Evolutionary conservation across 352 stramenopile genomes (phyloP).

Genomic region (Blastocystis sp.): DNA sequence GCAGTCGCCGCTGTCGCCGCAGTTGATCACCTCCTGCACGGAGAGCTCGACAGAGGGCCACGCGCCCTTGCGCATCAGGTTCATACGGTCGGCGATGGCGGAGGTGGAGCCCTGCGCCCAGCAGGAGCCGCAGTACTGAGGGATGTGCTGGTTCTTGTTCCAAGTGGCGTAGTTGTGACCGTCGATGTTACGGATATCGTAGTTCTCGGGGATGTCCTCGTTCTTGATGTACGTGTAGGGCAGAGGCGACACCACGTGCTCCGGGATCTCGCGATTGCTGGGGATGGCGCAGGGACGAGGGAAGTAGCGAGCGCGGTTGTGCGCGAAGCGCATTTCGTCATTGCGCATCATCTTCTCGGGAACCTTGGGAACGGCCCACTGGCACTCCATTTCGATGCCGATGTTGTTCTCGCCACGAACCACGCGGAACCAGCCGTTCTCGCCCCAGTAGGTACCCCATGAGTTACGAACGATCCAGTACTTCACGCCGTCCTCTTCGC

Average conservation of each 20-base stretch:
- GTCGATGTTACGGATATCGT: conserved; percentile 92
- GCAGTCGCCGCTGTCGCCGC: conserved; percentile 81
- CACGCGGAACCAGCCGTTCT: conserved; percentile 92
- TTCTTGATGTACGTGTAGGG: conserved; percentile 83
- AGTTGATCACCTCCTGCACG: conserved; percentile 87
- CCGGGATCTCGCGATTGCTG: conserved; percentile 17
- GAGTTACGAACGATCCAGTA: conserved; percentile 96
- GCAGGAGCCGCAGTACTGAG: conserved; percentile 89
- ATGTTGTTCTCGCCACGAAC: conserved; percentile 88
- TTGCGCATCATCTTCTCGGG: conserved; percentile 31
- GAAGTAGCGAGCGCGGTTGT: conserved; percentile 82
- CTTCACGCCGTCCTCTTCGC: conserved; percentile 82
- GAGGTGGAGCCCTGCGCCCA: conserved; percentile 88
- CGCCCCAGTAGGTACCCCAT: conserved; percentile 90
- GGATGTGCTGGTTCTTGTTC: conserved; percentile 98
- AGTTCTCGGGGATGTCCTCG: conserved; percentile 86
- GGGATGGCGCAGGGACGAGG: conserved; percentile 89
- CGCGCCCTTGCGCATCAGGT: conserved; percentile 84
- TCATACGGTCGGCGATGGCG: conserved; percentile 87
- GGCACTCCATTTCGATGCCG: conserved; percentile 89
- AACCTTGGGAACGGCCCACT: conserved; percentile 84
- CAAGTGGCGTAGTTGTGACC: conserved; percentile 93
- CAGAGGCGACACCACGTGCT: conserved; percentile 76
- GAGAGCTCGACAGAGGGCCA: conserved; percentile 86
- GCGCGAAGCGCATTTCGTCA: conserved; percentile 80